Evolutionary conservation across 805 yeast genomes (phyloP).

Genomic region (Ogataea philodendri): DNA sequence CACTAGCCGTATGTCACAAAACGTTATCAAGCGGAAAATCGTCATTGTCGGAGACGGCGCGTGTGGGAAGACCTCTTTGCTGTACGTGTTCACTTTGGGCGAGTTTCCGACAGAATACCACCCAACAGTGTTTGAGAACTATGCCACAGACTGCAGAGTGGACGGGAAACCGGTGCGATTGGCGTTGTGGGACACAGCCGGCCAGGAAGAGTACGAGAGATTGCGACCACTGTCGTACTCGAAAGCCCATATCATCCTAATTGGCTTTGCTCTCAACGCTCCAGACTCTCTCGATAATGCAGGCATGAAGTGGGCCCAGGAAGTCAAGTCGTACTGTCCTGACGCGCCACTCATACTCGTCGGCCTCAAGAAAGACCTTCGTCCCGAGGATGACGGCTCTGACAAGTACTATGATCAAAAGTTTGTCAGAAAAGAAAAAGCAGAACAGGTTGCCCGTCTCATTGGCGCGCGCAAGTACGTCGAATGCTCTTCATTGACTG

Average conservation of each 20-base stretch:
- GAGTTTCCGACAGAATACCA: slow-evolving; percentile 91
- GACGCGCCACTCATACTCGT: slow-evolving; percentile 73
- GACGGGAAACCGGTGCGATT: slow-evolving; percentile 89
- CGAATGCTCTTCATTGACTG: slow-evolving; percentile 89
- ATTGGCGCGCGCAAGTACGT: slow-evolving; percentile 82
- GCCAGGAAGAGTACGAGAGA: slow-evolving; percentile 93
- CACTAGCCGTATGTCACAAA: slow-evolving; percentile 13
- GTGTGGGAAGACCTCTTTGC: slow-evolving; percentile 86
- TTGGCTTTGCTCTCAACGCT: slow-evolving; percentile 82
- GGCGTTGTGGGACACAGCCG: slow-evolving; percentile 95
- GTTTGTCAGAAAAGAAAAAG: slow-evolving; percentile 57
- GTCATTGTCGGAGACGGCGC: slow-evolving; percentile 96
- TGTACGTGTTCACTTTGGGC: slow-evolving; percentile 90
- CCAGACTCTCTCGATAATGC: slow-evolving; percentile 86
- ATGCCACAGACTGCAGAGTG: slow-evolving; percentile 90
- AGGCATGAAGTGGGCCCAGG: slow-evolving; percentile 81
- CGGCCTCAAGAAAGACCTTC: slow-evolving; percentile 81
- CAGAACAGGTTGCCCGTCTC: slow-evolving; percentile 65
- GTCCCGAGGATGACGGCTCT: slow-evolving; percentile 40
- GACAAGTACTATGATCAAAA: slow-evolving; percentile 36
- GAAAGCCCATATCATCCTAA: slow-evolving; percentile 79
- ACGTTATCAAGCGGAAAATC: slow-evolving; percentile 60
- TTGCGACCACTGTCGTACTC: slow-evolving; percentile 84
- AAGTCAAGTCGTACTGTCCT: slow-evolving; percentile 78
- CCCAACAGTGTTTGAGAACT: slow-evolving; percentile 93